These are phyloP conservation scores for Triangularia verruculosa DNA, from an alignment of 2,329 filamentous ascomycete species.

Conservation along the genomic window DNA sequence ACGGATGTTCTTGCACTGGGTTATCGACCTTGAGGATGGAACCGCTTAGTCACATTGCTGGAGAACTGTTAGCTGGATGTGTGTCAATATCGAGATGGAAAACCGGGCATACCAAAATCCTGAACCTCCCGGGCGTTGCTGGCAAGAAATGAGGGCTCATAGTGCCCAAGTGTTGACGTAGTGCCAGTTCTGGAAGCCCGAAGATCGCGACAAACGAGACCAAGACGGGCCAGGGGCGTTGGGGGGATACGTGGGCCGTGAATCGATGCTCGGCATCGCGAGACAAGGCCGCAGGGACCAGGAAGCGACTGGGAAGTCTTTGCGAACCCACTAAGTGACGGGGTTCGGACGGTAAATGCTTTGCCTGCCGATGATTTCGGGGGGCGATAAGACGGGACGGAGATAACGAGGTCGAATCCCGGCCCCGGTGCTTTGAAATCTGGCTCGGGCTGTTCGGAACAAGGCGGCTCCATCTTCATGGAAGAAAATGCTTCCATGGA, in stretches of 20 bases:
- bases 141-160: too few species aligned
- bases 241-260: not conserved
- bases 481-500: not conserved
- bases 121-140: too few species aligned
- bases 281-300: not conserved
- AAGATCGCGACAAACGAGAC: not conserved
- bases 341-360: not conserved
- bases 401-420: not conserved
- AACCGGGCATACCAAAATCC: too few species aligned
- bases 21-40: not conserved
- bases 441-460: not conserved
- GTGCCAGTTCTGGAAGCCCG: not conserved
- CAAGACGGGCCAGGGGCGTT: not conserved
- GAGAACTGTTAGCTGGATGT: not conserved
- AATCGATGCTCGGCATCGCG: not conserved
- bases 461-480: too few species aligned
- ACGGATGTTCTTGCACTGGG: not conserved
- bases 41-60: not conserved
- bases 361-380: not conserved
- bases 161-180: not conserved
- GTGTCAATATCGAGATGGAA: not conserved
- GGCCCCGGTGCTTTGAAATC: not conserved
- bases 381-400: not conserved
- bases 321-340: too few species aligned
- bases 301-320: not conserved